Evolutionary conservation across 345 rosid species (phyloP).

Genomic region (Brassica napus): Da-Ae NC_063446.1:13720001-13720500

Average conservation of each 20-base stretch:
- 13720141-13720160: background rate
- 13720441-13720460: too few species aligned
- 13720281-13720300: too few species aligned
- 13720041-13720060: conserved; percentile 20
- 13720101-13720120: background rate
- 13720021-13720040: conserved; percentile 35
- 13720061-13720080: conserved; percentile 23
- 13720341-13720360: too few species aligned
- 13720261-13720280: background rate
- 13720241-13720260: background rate
- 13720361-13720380: background rate
- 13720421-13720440: too few species aligned
- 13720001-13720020: conserved; percentile 9
- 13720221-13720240: background rate
- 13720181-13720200: background rate
- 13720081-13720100: conserved; percentile 18
- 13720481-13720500: too few species aligned
- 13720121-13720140: conserved; percentile 12
- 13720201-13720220: background rate
- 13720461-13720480: too few species aligned
- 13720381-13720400: too few species aligned
- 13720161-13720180: background rate
- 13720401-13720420: too few species aligned
- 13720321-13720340: too few species aligned
- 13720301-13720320: background rate